phyloP scores from a whole-genome alignment of 805 yeast species.

The Candida oleophila region DNA sequence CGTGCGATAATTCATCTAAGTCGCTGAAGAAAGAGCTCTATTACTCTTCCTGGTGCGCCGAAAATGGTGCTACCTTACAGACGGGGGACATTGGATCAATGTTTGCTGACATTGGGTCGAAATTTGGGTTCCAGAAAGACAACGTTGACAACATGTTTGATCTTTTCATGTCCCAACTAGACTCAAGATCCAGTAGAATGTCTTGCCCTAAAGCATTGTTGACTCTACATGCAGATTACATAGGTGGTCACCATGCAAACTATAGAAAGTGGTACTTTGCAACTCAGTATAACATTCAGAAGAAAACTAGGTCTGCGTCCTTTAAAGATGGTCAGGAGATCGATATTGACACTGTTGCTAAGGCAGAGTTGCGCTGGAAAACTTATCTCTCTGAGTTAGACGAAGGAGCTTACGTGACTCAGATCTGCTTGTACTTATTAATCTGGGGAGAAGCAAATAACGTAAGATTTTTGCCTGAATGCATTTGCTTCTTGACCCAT shows the following conservation, averaged over 20 bases:
- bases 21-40: not conserved
- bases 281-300: conserved; percentile 76
- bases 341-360: not conserved
- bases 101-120: conserved; percentile 54
- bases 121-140: conserved; percentile 84
- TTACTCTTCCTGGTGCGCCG: conserved; percentile 24
- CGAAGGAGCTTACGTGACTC: conserved; percentile 60
- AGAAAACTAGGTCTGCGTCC: conserved; percentile 52
- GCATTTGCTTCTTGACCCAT: conserved; percentile 33
- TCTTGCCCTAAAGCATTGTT: conserved; percentile 67
- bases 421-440: conserved; percentile 59
- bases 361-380: conserved; percentile 58
- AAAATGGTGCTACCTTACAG: conserved; percentile 20
- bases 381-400: conserved; percentile 54
- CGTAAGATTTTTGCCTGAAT: conserved; percentile 49
- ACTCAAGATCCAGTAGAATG: conserved; percentile 83
- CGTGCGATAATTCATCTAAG: not conserved
- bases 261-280: conserved; percentile 92
- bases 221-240: conserved; percentile 84
- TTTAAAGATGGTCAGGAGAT: conserved; percentile 12
- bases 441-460: conserved; percentile 82
- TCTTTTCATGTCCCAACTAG: conserved; percentile 75
- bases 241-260: conserved; percentile 87
- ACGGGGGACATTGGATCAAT: conserved; percentile 57
- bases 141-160: conserved; percentile 79